phyloP scores from a whole-genome alignment of 1,139 yeast genomes.

The Pichia sp. region DNA sequence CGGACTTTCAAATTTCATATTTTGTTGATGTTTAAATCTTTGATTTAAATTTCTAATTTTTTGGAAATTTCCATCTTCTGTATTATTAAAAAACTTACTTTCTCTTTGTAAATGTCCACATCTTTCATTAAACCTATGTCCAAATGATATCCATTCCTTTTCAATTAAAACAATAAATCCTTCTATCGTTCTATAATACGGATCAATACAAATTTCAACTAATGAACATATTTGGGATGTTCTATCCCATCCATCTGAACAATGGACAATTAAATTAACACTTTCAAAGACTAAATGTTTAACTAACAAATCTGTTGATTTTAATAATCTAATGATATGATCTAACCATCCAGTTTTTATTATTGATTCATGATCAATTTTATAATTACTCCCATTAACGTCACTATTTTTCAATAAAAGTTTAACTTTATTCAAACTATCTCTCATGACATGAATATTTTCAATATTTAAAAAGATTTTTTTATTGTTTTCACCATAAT shows the following conservation, averaged over 20 bases:
- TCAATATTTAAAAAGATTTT: conserved; percentile 86
- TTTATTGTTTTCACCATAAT: conserved; percentile 43
- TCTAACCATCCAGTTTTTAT: conserved; percentile 76
- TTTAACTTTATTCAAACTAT: conserved; percentile 60
- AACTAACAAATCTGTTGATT: conserved; percentile 71
- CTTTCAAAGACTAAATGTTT: conserved; percentile 76
- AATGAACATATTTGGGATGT: conserved; percentile 85
- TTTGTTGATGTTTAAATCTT: conserved; percentile 35
- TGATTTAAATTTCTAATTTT: conserved; percentile 33
- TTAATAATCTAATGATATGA: conserved; percentile 60
- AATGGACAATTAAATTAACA: conserved; percentile 80
- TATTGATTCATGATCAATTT: conserved; percentile 41
- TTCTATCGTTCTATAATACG: conserved; percentile 76
- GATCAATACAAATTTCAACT: conserved; percentile 84
- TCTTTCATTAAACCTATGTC: conserved; percentile 82
- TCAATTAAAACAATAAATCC: conserved; percentile 85
- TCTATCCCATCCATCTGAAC: conserved; percentile 98
- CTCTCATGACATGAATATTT: conserved; percentile 92
- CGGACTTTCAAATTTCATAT: conserved; percentile 65
- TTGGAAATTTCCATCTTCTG: conserved; percentile 24
- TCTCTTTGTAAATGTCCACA: conserved; percentile 61
- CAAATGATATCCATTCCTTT: conserved; percentile 94
- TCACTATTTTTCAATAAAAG: conserved; percentile 67
- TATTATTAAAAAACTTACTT: conserved; percentile 31
- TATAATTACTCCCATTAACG: conserved; percentile 27